Conservation (phyloP, 441 rosid species). For the Metrosideros polymorpha region DNA sequence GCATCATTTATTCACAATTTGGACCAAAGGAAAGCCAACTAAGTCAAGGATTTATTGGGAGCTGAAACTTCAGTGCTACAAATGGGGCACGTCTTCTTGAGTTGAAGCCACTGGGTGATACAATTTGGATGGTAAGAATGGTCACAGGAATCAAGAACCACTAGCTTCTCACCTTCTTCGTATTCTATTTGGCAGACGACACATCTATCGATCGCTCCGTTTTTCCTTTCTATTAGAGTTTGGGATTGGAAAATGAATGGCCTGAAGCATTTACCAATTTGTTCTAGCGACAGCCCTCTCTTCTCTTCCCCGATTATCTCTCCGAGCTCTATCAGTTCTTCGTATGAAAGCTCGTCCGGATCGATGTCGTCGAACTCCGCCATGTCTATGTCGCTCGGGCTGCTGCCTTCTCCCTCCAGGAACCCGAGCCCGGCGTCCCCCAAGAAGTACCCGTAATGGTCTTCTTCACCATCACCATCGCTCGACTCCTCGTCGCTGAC, state of each 20-base stretch:
- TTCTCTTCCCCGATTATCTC: slow-evolving; percentile 60
- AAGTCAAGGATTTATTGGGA: background rate
- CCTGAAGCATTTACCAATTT: slow-evolving; percentile 33
- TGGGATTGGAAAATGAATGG: background rate
- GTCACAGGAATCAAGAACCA: slow-evolving; percentile 33
- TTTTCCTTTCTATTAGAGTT: slow-evolving; percentile 1
- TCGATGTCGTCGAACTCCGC: slow-evolving; percentile 47
- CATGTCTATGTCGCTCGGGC: slow-evolving; percentile 12
- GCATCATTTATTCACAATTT: background rate
- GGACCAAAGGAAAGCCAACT: background rate
- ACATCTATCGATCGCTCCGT: slow-evolving; percentile 42
- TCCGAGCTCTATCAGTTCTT: slow-evolving; percentile 60
- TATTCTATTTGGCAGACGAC: slow-evolving; percentile 75
- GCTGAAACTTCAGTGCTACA: slow-evolving; percentile 47
- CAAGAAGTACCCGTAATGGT: slow-evolving; percentile 36
- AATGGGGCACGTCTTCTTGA: slow-evolving; percentile 70
- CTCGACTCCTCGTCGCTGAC: slow-evolving; percentile 5
- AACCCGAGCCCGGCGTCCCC: slow-evolving; percentile 28
- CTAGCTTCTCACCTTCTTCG: slow-evolving; percentile 47
- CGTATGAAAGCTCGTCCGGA: slow-evolving; percentile 60
- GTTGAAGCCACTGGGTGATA: slow-evolving; percentile 57
- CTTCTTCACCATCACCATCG: background rate
- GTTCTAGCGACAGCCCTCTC: slow-evolving; percentile 33
- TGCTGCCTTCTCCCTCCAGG: slow-evolving; percentile 38
- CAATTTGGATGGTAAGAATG: slow-evolving; percentile 66